phyloP scores from a whole-genome alignment of 2,329 filamentous ascomycete species.

The Colletotrichum nymphaeae region DNA sequence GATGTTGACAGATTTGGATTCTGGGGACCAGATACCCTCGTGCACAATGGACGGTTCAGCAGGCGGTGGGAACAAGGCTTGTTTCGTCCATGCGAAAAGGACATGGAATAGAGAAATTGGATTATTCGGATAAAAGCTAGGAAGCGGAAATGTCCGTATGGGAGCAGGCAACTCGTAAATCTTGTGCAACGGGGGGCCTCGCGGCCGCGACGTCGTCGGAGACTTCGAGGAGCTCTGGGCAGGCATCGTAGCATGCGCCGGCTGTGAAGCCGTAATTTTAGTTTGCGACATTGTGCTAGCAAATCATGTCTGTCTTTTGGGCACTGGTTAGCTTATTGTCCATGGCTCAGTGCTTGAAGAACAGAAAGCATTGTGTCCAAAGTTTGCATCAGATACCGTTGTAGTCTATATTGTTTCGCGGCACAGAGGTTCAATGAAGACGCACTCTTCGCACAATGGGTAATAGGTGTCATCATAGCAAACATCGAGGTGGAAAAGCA shows the following conservation, averaged over 20 bases:
- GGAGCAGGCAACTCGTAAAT: constrained; percentile 87
- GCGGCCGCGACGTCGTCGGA: constrained; percentile 40
- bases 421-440: constrained; percentile 71
- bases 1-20: constrained; percentile 86
- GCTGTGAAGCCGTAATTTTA: constrained; percentile 33
- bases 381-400: constrained; percentile 89
- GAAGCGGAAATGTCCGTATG: constrained; percentile 84
- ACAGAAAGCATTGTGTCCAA: constrained; percentile 32
- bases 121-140: constrained; percentile 90
- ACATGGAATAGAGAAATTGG: constrained; percentile 89
- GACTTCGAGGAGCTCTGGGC: constrained; percentile 37
- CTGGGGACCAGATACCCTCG: constrained; percentile 81
- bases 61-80: constrained; percentile 74
- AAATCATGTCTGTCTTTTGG: constrained; percentile 61
- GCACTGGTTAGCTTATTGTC: constrained; percentile 34
- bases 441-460: constrained; percentile 67
- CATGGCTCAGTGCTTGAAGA: background rate
- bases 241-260: constrained; percentile 23
- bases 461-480: constrained; percentile 70
- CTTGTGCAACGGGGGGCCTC: constrained; percentile 66
- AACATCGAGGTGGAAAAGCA: constrained; percentile 37
- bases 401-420: constrained; percentile 83
- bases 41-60: constrained; percentile 74
- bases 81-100: constrained; percentile 79
- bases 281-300: constrained; percentile 56